phyloP scores from a whole-genome alignment of 2,329 filamentous ascomycete genomes.

The Ophiostoma himal-ulmi region DNA sequence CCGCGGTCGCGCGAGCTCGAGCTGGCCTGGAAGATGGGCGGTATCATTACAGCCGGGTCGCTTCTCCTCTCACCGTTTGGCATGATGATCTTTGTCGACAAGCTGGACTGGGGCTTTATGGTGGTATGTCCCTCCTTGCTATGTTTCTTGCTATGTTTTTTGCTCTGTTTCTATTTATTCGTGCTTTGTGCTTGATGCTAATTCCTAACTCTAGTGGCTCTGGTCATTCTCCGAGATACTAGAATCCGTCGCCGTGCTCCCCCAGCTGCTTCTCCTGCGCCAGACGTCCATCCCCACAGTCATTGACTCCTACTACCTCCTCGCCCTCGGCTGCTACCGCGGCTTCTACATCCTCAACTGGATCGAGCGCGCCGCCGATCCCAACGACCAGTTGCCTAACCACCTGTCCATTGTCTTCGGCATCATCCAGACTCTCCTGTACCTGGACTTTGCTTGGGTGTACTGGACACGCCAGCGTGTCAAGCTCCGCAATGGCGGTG shows the following conservation, averaged over 20 bases:
- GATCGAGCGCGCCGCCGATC: slow-evolving; percentile 64
- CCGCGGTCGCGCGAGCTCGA: slow-evolving; percentile 85
- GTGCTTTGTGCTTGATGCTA: neutral
- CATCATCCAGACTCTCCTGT: slow-evolving; percentile 80
- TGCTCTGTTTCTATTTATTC: neutral
- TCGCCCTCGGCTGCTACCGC: slow-evolving; percentile 81
- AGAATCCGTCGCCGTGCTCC: slow-evolving; percentile 84
- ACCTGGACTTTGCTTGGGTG: slow-evolving; percentile 93
- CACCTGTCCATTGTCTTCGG: slow-evolving; percentile 78
- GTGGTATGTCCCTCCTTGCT: slow-evolving; percentile 35
- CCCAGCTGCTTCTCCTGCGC: slow-evolving; percentile 82
- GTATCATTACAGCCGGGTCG: slow-evolving; percentile 59
- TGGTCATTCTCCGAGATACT: slow-evolving; percentile 90
- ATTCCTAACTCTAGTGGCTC: slow-evolving; percentile 50
- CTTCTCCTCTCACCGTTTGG: slow-evolving; percentile 65
- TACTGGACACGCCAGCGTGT: slow-evolving; percentile 91
- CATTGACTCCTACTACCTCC: slow-evolving; percentile 92
- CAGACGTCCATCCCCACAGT: slow-evolving; percentile 95
- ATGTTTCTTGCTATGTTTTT: neutral
- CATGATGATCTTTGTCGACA: slow-evolving; percentile 59
- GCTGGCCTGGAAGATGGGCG: slow-evolving; percentile 86
- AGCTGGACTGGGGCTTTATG: slow-evolving; percentile 43
- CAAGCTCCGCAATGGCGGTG: slow-evolving; percentile 80
- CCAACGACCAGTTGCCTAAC: slow-evolving; percentile 55
- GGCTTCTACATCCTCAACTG: slow-evolving; percentile 88